Base-by-base conservation (phyloP, 257 asterid genomes). In the Forsythia suspensa region DNA sequence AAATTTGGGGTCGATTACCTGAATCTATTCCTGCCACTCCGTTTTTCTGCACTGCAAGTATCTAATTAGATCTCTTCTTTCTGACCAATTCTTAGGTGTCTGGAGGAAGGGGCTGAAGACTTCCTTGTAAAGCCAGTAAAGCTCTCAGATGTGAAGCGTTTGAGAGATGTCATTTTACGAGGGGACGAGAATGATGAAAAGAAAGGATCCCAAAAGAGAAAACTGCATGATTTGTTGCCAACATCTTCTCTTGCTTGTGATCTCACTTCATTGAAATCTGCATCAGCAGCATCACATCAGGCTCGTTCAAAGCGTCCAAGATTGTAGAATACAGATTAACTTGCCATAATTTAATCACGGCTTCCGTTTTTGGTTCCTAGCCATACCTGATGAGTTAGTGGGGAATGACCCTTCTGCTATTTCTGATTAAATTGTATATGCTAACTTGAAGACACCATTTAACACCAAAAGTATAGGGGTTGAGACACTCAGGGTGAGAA, bases 61-160 rank as follows among this genome's bases (percentile, higher is more conserved):
- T 66, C 73, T 84, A 48, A 75, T 79, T 57, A 24, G 16, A 10
- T 61, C 18, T 9, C 8, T 38, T 51, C 29, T 41, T 52, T 7
- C 42, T 68, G 73, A 1, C 4, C 44, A 1, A 39, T 6, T 15
- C 1, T 52, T 38, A 92, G 98, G 77, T 94, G 98, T 73, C 73
- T 94, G 67, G 97, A 94, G 79, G 98, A 89, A 83, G 98, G 98
- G 44, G 98, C 98, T 0, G 89, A 92, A 42, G 97, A 92, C 42
- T 94, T 89, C 82, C 94, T 94, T 0, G 86, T 92, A 55, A 94
- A 94, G 90, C 98, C 98, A 0, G 93, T 93, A 5, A 86, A 90
- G 90, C 91, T 93, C 44, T 78, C 96, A 0, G 98, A 93, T 36
- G 98, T 93, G 2, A 82, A 88, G 84, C 94, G 95, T 43, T 75